phyloP scores from a whole-genome alignment of 306 rosid species.

The Fragaria vesca region DNA sequence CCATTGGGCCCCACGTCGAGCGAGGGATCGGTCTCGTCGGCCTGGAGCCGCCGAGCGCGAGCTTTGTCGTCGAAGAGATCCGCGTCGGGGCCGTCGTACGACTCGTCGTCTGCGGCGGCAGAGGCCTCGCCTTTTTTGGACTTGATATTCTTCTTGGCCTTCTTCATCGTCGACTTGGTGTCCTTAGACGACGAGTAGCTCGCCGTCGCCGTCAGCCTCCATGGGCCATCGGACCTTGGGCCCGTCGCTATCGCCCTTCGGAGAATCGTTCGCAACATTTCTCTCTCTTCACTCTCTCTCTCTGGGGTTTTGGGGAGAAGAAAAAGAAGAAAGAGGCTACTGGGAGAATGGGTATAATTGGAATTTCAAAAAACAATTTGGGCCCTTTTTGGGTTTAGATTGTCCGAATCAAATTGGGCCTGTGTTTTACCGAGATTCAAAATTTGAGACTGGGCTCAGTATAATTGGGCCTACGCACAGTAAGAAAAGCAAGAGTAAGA shows the following conservation, averaged over 20 bases:
- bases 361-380: background rate
- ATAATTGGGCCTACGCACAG: background rate
- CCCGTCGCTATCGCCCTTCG: conserved; percentile 37
- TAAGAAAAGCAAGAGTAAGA: background rate
- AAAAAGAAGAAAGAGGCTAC: background rate
- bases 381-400: background rate
- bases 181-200: conserved; percentile 50
- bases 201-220: conserved; percentile 23
- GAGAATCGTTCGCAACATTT: conserved; percentile 56
- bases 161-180: conserved; percentile 29
- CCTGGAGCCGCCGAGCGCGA: conserved; percentile 62
- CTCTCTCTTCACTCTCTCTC: conserved; percentile 1
- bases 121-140: conserved; percentile 33
- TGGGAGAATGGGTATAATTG: conserved; percentile 6
- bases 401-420: background rate
- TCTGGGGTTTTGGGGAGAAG: conserved; percentile 25
- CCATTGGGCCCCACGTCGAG: conserved; percentile 71
- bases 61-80: conserved; percentile 44
- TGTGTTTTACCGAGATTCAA: no score
- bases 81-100: conserved; percentile 33
- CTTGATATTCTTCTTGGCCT: conserved; percentile 42
- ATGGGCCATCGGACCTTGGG: conserved; percentile 21
- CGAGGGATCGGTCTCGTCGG: conserved; percentile 63
- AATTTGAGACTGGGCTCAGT: background rate
- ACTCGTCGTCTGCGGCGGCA: conserved; percentile 21